Base-by-base conservation (phyloP, 768 basidiomycete genomes). In the Suillus subluteus region DNA sequence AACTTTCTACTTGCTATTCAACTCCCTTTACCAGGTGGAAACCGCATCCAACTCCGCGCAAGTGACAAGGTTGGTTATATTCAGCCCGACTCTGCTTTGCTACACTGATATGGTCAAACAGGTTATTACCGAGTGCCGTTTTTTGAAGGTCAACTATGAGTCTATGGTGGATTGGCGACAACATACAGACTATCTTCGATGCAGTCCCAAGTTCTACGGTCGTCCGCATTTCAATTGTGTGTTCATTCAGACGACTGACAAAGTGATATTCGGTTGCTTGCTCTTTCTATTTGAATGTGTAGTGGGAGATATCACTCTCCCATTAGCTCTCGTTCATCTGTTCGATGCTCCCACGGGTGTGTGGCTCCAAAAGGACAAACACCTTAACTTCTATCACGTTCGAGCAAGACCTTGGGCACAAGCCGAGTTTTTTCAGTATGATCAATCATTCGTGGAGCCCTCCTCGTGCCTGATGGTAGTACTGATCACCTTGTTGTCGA, bases 361-460 rank as follows among this genome's bases (percentile, higher is more conserved):
- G 2, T 35, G 26, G 5, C 26, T n/a, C 4, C 37, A 62, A 52
- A 74, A 71, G 26, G 78, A 80, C 50, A 66, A 62, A 7, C 72
- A 72, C 56, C 62, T 79, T 11, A 35, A 67, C 0, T 59, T 79
- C 13, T 64, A 58, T 55, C 62, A 69, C 1, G 46, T 77, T 16
- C 66, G 68, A 16, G 64, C 67, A 26, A 30, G 58, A 26, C 65
- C 56, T 3, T 26, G 65, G 18, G 40, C 58, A 26, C 32, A 66
- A 8, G 38, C 69, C 0, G 70, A 69, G 43, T 71, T 80, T 38
- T 80, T 30, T 70, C 72, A 9, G 66, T 71, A 4, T 38, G 62
- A 9, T 79, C 78, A n/a, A 79, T 80, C 9, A 68, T 77, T 44
- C 68, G 70, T 30, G 76, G 79, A 12, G 78, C 73, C 9, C 58